These are phyloP conservation scores for Parafenestella ontariensis DNA, from an alignment of 2,329 filamentous ascomycete species.

Conservation along the genomic window DNA sequence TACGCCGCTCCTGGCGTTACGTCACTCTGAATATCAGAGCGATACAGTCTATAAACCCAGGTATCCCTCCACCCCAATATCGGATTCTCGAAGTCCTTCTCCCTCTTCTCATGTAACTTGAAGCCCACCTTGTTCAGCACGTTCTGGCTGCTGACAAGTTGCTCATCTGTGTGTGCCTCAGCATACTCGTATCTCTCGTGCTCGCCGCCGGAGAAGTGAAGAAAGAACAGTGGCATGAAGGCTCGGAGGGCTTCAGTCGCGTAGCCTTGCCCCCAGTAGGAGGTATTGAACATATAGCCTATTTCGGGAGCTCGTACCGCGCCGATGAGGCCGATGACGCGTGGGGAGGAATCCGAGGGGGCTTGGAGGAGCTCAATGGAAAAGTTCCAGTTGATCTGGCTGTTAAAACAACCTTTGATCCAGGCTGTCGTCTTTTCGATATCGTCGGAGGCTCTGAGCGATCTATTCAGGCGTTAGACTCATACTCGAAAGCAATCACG, in stretches of 20 bases:
- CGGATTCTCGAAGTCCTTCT: constrained; percentile 49
- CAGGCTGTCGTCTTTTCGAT: constrained; percentile 43
- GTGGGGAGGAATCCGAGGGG: constrained; percentile 15
- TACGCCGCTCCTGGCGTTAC: neutral
- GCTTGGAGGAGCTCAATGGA: constrained; percentile 57
- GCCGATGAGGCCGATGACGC: constrained; percentile 53
- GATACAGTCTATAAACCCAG: constrained; percentile 43
- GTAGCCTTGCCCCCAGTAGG: constrained; percentile 52
- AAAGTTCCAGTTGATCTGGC: constrained; percentile 61
- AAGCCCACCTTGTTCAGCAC: constrained; percentile 67
- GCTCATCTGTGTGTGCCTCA: constrained; percentile 56
- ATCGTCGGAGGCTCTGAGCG: constrained; percentile 60
- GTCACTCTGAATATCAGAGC: constrained; percentile 13
- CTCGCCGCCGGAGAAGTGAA: constrained; percentile 33
- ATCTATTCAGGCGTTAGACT: constrained; percentile 47
- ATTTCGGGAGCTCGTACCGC: constrained; percentile 51
- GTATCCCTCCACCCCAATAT: constrained; percentile 46
- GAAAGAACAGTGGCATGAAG: constrained; percentile 52
- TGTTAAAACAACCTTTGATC: constrained; percentile 48
- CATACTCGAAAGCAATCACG: neutral
- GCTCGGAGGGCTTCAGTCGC: constrained; percentile 54
- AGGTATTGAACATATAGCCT: constrained; percentile 53
- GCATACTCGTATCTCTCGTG: constrained; percentile 30
- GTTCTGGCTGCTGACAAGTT: constrained; percentile 62
- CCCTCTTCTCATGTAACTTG: constrained; percentile 53